Evolutionary conservation across 2,329 filamentous ascomycete genomes (phyloP).

Genomic region (Phialocephala sp.): DNA sequence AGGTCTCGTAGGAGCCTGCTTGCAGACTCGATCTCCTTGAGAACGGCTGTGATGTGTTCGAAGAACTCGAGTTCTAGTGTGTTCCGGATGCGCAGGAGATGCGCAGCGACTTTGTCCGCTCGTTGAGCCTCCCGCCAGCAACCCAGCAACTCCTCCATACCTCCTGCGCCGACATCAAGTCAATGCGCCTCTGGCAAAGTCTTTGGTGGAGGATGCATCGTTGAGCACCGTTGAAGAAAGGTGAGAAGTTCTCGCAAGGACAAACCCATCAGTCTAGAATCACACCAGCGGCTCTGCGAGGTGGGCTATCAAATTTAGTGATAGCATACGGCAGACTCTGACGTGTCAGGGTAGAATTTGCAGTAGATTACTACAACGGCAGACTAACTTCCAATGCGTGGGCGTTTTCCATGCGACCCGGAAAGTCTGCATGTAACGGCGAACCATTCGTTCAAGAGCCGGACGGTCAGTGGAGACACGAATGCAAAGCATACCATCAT

Average conservation of each 20-base stretch:
- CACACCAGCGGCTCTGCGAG: slow-evolving; percentile 34
- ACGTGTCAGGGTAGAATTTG: slow-evolving; percentile 39
- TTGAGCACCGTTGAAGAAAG: slow-evolving; percentile 20
- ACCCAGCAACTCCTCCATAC: slow-evolving; percentile 45
- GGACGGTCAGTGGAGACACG: slow-evolving; percentile 36
- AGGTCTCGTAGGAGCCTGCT: slow-evolving; percentile 58
- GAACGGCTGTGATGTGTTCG: slow-evolving; percentile 53
- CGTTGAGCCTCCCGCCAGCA: slow-evolving; percentile 61
- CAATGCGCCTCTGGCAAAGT: slow-evolving; percentile 31
- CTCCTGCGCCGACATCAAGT: slow-evolving; percentile 40
- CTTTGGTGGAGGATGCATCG: slow-evolving; percentile 26
- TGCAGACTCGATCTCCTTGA: slow-evolving; percentile 44
- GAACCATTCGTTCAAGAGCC: slow-evolving; percentile 33
- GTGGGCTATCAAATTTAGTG: slow-evolving; percentile 27
- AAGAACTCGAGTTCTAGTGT: slow-evolving; percentile 51
- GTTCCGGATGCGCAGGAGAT: slow-evolving; percentile 56
- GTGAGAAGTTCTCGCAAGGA: slow-evolving; percentile 21
- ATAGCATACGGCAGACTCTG: slow-evolving; percentile 34
- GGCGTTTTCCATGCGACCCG: slow-evolving; percentile 33
- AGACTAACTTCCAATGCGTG: slow-evolving; percentile 37
- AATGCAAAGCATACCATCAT: slow-evolving; percentile 37
- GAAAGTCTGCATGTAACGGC: slow-evolving; percentile 32
- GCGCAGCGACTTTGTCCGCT: slow-evolving; percentile 53
- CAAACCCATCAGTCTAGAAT: slow-evolving; percentile 20
- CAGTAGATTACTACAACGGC: slow-evolving; percentile 31